Percentiles rank a stretch among this genome's conserved stretches.
Conservation (phyloP, 2,329 filamentous ascomycete genomes). For the Cylindrodendrum hubeiense region DNA sequence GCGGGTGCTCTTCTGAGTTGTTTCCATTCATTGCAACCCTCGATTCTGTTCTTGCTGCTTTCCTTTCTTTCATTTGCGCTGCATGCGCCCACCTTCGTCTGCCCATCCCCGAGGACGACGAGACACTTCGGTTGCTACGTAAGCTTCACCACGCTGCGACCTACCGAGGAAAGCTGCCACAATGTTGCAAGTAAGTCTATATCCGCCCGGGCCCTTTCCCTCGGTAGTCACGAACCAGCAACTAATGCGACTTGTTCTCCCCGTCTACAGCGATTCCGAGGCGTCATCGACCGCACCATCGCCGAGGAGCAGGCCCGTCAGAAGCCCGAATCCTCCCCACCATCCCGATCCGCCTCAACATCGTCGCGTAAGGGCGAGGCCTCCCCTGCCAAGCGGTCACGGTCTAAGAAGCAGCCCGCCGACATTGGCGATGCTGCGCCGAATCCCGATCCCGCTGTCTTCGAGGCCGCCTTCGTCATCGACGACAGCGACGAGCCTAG, state of each 20-base stretch:
- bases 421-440: constrained; percentile 54
- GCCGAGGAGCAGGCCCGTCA: constrained; percentile 92
- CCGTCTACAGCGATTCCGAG: constrained; percentile 76
- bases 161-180: constrained; percentile 6
- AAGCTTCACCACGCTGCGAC: background rate
- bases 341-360: constrained; percentile 53
- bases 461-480: constrained; percentile 87
- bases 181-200: constrained; percentile 28
- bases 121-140: constrained; percentile 11
- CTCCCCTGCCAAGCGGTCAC: constrained; percentile 44
- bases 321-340: constrained; percentile 62
- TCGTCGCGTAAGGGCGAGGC: constrained; percentile 57
- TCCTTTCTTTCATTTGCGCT: constrained; percentile 1
- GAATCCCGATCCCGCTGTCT: constrained; percentile 87
- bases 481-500: constrained; percentile 83
- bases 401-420: constrained; percentile 55
- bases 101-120: background rate
- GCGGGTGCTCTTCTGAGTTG: constrained; percentile 11
- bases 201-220: background rate
- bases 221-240: background rate
- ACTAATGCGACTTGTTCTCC: constrained; percentile 3
- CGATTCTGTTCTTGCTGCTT: background rate
- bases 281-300: constrained; percentile 87
- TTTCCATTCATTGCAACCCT: background rate
- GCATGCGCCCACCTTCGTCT: constrained; percentile 11